Percentiles rank a stretch among this genome's conserved stretches.
Evolutionary conservation across 352 stramenopile genomes (phyloP).

Genomic region (Phytophthora brassicae): DNA sequence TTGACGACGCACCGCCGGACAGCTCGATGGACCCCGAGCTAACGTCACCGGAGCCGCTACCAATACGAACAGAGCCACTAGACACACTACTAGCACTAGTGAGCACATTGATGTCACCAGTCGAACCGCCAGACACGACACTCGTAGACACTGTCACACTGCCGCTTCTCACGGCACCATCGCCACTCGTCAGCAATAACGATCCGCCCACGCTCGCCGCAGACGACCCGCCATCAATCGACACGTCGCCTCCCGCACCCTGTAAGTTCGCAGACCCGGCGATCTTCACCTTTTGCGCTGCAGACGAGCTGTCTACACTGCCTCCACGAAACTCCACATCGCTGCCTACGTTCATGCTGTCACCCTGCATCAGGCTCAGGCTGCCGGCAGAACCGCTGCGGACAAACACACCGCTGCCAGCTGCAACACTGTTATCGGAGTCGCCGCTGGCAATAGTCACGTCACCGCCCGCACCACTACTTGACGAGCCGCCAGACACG

Average conservation of each 20-base stretch:
- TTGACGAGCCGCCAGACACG: slow-evolving; percentile 15
- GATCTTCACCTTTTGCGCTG: slow-evolving; percentile 27
- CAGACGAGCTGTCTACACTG: slow-evolving; percentile 9
- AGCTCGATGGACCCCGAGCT: slow-evolving; percentile 27
- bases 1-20: slow-evolving; percentile 28
- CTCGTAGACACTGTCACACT: slow-evolving; percentile 20
- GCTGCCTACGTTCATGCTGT: slow-evolving; percentile 20
- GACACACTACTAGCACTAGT: slow-evolving; percentile 23
- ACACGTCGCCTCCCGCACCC: slow-evolving; percentile 29
- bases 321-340: slow-evolving; percentile 31
- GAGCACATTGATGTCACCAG: slow-evolving; percentile 15
- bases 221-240: slow-evolving; percentile 28
- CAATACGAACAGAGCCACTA: slow-evolving; percentile 23
- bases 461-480: slow-evolving; percentile 7
- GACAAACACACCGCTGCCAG: slow-evolving; percentile 5
- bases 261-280: slow-evolving; percentile 27
- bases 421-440: neutral
- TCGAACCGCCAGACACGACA: slow-evolving; percentile 14
- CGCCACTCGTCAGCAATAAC: slow-evolving; percentile 23
- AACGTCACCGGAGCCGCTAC: slow-evolving; percentile 20
- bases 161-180: slow-evolving; percentile 19
- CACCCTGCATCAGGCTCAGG: slow-evolving; percentile 24
- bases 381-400: slow-evolving; percentile 21
- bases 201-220: slow-evolving; percentile 12
- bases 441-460: slow-evolving; percentile 11